Conservation (phyloP, 106 monocot genomes). For the Acanthochlamys bracteata region DNA sequence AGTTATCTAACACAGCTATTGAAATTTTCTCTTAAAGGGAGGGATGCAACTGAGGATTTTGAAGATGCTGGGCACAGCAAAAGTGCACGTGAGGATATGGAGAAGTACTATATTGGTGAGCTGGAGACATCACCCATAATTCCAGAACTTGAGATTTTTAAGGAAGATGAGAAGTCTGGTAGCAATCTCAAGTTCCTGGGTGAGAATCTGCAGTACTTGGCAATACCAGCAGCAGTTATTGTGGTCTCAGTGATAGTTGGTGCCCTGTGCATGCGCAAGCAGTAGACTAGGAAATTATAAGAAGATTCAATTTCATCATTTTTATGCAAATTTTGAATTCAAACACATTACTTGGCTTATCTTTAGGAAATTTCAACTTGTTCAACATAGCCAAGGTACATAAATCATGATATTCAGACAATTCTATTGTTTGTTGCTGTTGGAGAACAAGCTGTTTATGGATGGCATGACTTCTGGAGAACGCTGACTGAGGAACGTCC, state of each 20-base stretch:
- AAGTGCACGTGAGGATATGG: not conserved
- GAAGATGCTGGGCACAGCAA: conserved; percentile 2
- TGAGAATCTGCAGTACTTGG: not conserved
- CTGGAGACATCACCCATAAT: not conserved
- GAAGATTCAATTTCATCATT: not conserved
- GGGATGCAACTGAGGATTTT: not conserved
- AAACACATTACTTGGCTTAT: too few species aligned
- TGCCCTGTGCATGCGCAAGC: not conserved
- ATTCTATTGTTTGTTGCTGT: conserved; percentile 8
- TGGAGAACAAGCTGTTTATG: conserved; percentile 44
- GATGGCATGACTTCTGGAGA: conserved; percentile 54
- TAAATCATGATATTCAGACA: too few species aligned
- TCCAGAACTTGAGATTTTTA: conserved; percentile 1
- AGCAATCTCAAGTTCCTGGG: not conserved
- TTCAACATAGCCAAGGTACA: too few species aligned
- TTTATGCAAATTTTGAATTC: too few species aligned
- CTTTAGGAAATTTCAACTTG: too few species aligned
- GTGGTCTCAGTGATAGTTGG: not conserved
- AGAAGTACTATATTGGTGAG: not conserved
- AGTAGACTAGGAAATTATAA: not conserved
- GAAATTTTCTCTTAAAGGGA: not conserved
- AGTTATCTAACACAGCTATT: not conserved
- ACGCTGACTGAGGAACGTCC: conserved; percentile 42
- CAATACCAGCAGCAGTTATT: not conserved
- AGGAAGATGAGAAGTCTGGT: not conserved